phyloP scores from a whole-genome alignment of 2,329 filamentous ascomycete species.

The Botrytis pseudocinerea region DNA sequence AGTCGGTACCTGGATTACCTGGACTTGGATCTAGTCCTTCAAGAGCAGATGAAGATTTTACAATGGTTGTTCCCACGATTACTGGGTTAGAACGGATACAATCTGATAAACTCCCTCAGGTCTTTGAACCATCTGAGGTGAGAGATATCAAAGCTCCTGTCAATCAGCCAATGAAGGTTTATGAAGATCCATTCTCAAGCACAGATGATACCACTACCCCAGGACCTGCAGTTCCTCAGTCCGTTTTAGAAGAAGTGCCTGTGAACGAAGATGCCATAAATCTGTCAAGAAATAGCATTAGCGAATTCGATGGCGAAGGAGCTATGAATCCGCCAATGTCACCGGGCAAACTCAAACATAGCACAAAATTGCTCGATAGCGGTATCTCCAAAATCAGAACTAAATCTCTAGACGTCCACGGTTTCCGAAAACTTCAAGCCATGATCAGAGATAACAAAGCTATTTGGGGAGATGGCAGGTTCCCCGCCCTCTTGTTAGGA shows the following conservation, averaged over 20 bases:
- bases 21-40: slow-evolving; percentile 44
- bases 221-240: slow-evolving; percentile 47
- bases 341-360: slow-evolving; percentile 58
- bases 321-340: slow-evolving; percentile 39
- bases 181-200: slow-evolving; percentile 59
- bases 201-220: slow-evolving; percentile 51
- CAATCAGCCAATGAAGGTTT: slow-evolving; percentile 49
- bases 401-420: slow-evolving; percentile 74
- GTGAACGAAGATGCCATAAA: slow-evolving; percentile 54
- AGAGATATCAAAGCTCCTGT: slow-evolving; percentile 35
- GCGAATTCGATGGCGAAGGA: slow-evolving; percentile 25
- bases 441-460: slow-evolving; percentile 67
- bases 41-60: slow-evolving; percentile 54
- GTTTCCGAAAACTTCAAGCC: slow-evolving; percentile 76
- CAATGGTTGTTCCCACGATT: slow-evolving; percentile 53
- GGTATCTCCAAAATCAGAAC: slow-evolving; percentile 72
- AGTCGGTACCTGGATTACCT: slow-evolving; percentile 27
- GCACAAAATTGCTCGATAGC: slow-evolving; percentile 66
- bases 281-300: slow-evolving; percentile 30
- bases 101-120: slow-evolving; percentile 39
- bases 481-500: slow-evolving; percentile 65
- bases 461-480: slow-evolving; percentile 65
- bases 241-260: slow-evolving; percentile 60
- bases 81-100: slow-evolving; percentile 42
- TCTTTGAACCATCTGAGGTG: slow-evolving; percentile 47